Evolutionary conservation across 805 yeast genomes (phyloP), one percentile per base, ranked within the genome.

Genomic region (Metschnikowia cubensis): DNA sequence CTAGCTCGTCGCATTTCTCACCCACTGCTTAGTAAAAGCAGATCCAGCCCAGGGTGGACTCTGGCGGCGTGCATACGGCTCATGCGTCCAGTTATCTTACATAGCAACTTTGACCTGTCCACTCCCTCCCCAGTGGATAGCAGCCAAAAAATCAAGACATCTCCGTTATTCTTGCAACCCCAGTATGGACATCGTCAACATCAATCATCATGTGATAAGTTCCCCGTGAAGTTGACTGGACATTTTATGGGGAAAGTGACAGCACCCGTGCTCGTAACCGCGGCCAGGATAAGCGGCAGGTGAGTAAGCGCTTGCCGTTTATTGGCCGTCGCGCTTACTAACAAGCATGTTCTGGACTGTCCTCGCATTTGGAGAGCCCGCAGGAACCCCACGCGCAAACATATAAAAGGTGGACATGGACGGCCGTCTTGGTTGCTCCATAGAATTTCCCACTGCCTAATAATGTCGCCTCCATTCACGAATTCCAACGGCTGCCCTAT

Each of bases 401-500:
- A 20, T 37, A 43, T 35, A 36, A 35, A 43, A 17, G 42, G 29
- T 15, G 21, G 20, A 13, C 40, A 5, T n/a, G 40, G 40, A 21
- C 32, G 13, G 45, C 46, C 38, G 34, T 3, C 3, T 10, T 13
- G 10, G 15, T 8, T 6, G 6, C 4, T 5, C 13, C 15, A 6
- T 4, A 4, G 13, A 43, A 22, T 21, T 35, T 41, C 25, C 40
- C 33, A 22, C 35, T 8, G 17, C 34, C 37, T 20, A 22, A 21
- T 14, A 15, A 73, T 73, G 77, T 75, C 84, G 58, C 86, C 89
- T 48, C 75, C 73, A 22, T 84, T 76, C 63, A 84, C 92, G 2
- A 86, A 87, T 50, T 78, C 89, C 43, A 83, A 81, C 63, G 95
- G 95, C 45, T 75, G 79, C 60, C 92, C 94, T n/a, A 77, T 85